phyloP scores from a whole-genome alignment of 495 filamentous ascomycete genomes.

The Neurospora cerealis region DNA sequence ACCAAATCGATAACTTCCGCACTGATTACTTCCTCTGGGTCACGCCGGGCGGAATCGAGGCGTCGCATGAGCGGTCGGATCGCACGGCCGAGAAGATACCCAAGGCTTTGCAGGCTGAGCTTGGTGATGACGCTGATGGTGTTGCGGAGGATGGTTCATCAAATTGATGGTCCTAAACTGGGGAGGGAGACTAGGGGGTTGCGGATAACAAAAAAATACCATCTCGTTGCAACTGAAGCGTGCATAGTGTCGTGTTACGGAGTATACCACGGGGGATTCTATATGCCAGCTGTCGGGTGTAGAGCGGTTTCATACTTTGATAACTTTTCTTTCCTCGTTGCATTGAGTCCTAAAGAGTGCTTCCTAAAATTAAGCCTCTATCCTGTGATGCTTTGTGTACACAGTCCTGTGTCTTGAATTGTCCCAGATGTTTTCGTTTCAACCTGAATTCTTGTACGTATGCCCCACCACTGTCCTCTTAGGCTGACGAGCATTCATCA shows the following conservation, averaged over 20 bases:
- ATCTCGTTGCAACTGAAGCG: neutral
- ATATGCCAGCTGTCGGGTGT: neutral
- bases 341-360: neutral
- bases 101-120: conserved; percentile 24
- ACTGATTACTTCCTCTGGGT: conserved; percentile 68
- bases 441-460: neutral
- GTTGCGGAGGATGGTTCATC: conserved; percentile 22
- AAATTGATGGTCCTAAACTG: neutral
- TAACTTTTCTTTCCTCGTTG: neutral
- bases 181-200: too few relatives aligned
- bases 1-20: conserved; percentile 70
- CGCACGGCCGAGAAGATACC: conserved; percentile 19
- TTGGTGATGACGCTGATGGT: conserved; percentile 29
- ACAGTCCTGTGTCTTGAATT: neutral
- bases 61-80: conserved; percentile 33
- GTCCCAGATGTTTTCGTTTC: neutral
- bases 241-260: neutral
- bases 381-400: neutral
- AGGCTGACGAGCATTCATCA: neutral
- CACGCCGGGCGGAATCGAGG: conserved; percentile 52
- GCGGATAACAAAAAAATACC: too few relatives aligned
- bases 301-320: neutral
- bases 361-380: neutral
- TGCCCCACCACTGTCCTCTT: neutral
- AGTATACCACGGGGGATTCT: neutral